phyloP scores from a whole-genome alignment of 805 yeast genomes.

The Lipomyces starkeyi region DNA sequence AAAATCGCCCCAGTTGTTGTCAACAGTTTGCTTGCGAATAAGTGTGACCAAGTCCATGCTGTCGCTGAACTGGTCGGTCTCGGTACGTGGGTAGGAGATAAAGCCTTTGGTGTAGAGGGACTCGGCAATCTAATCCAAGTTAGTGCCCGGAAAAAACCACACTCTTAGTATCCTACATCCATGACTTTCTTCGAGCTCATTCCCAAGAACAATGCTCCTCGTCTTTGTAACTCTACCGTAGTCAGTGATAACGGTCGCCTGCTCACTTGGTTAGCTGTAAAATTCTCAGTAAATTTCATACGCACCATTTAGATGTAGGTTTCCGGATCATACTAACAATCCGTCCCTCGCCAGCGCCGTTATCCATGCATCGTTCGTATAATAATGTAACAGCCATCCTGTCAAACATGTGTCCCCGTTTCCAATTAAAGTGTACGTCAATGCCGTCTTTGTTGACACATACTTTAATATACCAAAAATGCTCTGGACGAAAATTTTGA shows the following conservation, averaged over 20 bases:
- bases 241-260: conserved; percentile 86
- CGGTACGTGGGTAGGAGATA: conserved; percentile 96
- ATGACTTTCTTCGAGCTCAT: conserved; percentile 81
- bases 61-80: conserved; percentile 84
- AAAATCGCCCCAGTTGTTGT: conserved; percentile 72
- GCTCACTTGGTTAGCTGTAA: neutral
- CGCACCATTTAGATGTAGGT: conserved; percentile 67
- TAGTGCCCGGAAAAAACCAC: conserved; percentile 37
- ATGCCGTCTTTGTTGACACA: conserved; percentile 45
- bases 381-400: conserved; percentile 64
- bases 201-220: conserved; percentile 75
- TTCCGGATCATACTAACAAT: conserved; percentile 59
- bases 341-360: conserved; percentile 57
- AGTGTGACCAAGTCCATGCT: conserved; percentile 71
- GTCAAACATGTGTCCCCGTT: conserved; percentile 73
- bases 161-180: conserved; percentile 45
- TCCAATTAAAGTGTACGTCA: conserved; percentile 64
- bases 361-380: conserved; percentile 68
- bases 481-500: conserved; percentile 72
- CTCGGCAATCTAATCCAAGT: conserved; percentile 61
- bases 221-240: conserved; percentile 90
- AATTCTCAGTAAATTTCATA: neutral
- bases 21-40: conserved; percentile 63
- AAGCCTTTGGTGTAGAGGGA: conserved; percentile 82
- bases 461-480: conserved; percentile 76